phyloP scores from a whole-genome alignment of 2,329 filamentous ascomycete genomes.

The Verticillium alfalfae region DNA sequence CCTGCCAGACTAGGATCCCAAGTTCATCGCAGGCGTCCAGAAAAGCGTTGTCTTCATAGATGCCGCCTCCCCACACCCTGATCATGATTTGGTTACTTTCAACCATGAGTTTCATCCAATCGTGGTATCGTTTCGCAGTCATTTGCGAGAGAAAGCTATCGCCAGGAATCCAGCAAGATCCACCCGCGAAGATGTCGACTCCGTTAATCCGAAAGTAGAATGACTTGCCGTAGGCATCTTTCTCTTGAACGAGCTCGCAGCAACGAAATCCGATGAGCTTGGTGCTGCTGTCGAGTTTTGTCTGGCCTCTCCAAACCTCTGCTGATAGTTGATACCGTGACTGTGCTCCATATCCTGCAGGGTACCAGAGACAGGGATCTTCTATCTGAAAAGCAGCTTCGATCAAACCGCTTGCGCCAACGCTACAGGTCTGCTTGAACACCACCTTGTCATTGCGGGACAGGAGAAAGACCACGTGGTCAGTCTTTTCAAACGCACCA shows the following conservation, averaged over 20 bases:
- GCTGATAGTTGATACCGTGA: slow-evolving; percentile 8
- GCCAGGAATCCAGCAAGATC: slow-evolving; percentile 82
- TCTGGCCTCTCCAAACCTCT: slow-evolving; percentile 3
- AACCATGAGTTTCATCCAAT: slow-evolving; percentile 70
- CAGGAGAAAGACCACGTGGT: slow-evolving; percentile 11
- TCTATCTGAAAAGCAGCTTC: slow-evolving; percentile 1
- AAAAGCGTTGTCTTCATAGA: slow-evolving; percentile 63
- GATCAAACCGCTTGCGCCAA: not conserved
- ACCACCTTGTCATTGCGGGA: no score
- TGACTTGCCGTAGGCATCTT: slow-evolving; percentile 11
- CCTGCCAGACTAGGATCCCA: slow-evolving; percentile 66
- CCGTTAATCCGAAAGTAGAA: slow-evolving; percentile 15
- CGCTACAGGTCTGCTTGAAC: no score
- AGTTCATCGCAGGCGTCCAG: slow-evolving; percentile 64
- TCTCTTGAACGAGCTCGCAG: slow-evolving; percentile 10
- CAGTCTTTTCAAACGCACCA: slow-evolving; percentile 23
- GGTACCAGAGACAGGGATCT: slow-evolving; percentile 10
- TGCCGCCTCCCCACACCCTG: slow-evolving; percentile 70
- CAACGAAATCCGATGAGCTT: slow-evolving; percentile 13
- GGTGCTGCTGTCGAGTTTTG: not conserved
- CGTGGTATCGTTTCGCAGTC: slow-evolving; percentile 56
- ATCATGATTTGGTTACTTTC: slow-evolving; percentile 80
- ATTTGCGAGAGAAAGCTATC: slow-evolving; percentile 75
- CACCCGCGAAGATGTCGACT: slow-evolving; percentile 62
- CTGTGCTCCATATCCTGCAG: slow-evolving; percentile 8